Evolutionary conservation across 1,284 basidiomycete genomes (phyloP), one percentile per base, ranked within the genome.

Genomic region (Ganoderma sinense): DNA sequence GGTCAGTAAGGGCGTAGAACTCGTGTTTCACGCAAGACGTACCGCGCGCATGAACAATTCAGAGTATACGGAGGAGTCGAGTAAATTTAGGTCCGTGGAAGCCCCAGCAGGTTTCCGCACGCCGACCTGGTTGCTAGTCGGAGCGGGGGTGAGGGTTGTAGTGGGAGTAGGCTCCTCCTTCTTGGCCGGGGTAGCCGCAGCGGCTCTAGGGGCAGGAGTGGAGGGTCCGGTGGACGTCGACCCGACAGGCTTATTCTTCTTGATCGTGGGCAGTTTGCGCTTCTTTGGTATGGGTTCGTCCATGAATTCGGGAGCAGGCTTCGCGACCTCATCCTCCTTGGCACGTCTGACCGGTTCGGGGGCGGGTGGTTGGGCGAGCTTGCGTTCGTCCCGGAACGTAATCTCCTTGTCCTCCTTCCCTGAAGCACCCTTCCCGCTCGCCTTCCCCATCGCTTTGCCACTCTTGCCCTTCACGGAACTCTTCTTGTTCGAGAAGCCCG

Each of bases 261-360:
- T 93, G 71, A 94, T 94, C 10, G 87, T 82, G 2, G 92, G 92
- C 16, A 92, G 82, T 75, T 92, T 93, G 63, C 83, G 85, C 75
- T 90, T 91, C 82, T 90, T 91, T 8, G 81, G 79, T 16, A 74
- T 64, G 1, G 73, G 56, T 31, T 79, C 75, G 39, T 76, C 75
- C 58, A 59, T 31, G 16, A 71, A 69, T 11, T 72, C 67, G 31
- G 56, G 62, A n/a, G 40, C 51, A 6, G 45, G n/a, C 40, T 68
- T 40, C 10, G 70, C 68, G 13, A 65, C 62, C 23, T 67, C 70
- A 29, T 71, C 62, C 48, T 62, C 39, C 20, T 68, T 64, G 23
- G 31, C 65, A 39, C 64, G 62, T 29, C 31, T 66, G 36, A 51
- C 36, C 14, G 58, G n/a, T 11, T 65, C 66, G 26, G n/a, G 1